These are phyloP conservation scores for Xylaria sp. DNA, from an alignment of 2,329 filamentous ascomycete species.

Conservation along the genomic window DNA sequence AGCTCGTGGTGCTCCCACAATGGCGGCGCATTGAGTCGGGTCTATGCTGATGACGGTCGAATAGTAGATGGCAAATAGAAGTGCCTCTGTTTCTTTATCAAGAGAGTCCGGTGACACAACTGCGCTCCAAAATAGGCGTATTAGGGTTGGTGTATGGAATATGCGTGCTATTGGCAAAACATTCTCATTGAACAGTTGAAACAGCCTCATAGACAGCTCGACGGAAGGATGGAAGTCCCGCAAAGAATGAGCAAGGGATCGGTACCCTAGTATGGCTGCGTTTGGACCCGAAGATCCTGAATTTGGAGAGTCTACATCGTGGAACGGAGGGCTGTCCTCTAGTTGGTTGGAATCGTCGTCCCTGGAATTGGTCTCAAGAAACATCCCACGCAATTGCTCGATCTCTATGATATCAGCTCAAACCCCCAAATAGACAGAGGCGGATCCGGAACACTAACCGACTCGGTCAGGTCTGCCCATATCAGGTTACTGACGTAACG, in stretches of 20 bases:
- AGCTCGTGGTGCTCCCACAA: constrained; percentile 63
- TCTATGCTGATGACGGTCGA: constrained; percentile 64
- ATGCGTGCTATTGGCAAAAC: constrained; percentile 46
- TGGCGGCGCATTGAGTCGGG: constrained; percentile 57
- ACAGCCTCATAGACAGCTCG: constrained; percentile 42
- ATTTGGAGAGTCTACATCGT: constrained; percentile 19
- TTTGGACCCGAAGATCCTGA: constrained; percentile 31
- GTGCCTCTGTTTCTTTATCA: constrained; percentile 63
- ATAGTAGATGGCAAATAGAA: constrained; percentile 73
- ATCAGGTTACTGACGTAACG: constrained; percentile 44
- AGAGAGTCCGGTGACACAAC: constrained; percentile 37
- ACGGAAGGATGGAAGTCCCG: constrained; percentile 42
- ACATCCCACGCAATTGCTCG: constrained; percentile 41
- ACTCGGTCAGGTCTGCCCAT: constrained; percentile 48
- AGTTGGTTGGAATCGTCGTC: constrained; percentile 30
- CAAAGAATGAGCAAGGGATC: constrained; percentile 44
- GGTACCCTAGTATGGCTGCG: constrained; percentile 44
- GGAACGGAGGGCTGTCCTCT: constrained; percentile 17
- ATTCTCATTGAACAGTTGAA: constrained; percentile 45
- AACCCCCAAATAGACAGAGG: background rate
- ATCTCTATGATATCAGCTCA: constrained; percentile 36
- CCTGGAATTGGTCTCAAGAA: constrained; percentile 31
- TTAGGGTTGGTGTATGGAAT: constrained; percentile 48
- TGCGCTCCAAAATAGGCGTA: constrained; percentile 44
- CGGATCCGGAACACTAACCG: constrained; percentile 40